Evolutionary conservation across 352 stramenopile species (phyloP).

Genomic region (Phytopythium aichiense): DNA sequence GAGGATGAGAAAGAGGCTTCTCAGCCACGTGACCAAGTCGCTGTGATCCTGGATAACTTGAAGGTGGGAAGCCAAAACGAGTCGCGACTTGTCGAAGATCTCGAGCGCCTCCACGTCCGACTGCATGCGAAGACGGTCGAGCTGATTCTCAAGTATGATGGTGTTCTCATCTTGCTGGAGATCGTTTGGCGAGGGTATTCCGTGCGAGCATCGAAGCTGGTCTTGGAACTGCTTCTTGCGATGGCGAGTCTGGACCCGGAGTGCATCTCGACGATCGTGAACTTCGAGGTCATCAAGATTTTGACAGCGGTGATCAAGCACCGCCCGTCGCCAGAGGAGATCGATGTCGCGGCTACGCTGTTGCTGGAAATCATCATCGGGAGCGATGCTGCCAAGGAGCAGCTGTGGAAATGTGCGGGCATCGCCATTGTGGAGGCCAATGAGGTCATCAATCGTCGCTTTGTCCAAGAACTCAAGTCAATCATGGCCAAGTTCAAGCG

Average conservation of each 20-base stretch:
- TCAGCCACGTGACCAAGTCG: constrained; percentile 6
- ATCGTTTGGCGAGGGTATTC: constrained; percentile 40
- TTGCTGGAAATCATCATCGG: constrained; percentile 39
- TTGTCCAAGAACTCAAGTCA: constrained; percentile 61
- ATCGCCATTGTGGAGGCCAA: constrained; percentile 38
- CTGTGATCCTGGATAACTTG: constrained; percentile 27
- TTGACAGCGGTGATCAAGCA: constrained; percentile 41
- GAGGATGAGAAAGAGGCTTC: constrained; percentile 4
- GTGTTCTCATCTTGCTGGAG: constrained; percentile 34
- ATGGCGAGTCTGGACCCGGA: constrained; percentile 31
- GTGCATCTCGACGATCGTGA: constrained; percentile 36
- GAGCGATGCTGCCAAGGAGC: constrained; percentile 37
- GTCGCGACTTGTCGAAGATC: constrained; percentile 21
- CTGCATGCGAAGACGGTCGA: constrained; percentile 24
- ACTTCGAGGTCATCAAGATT: constrained; percentile 41
- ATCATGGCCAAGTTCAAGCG: constrained; percentile 59
- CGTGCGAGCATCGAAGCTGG: constrained; percentile 25
- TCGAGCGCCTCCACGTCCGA: constrained; percentile 28
- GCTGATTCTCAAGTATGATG: constrained; percentile 34
- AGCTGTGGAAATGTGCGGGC: constrained; percentile 35
- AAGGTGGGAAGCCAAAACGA: constrained; percentile 20
- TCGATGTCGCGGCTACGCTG: constrained; percentile 46
- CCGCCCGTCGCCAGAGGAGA: constrained; percentile 31
- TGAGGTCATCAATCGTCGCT: constrained; percentile 34
- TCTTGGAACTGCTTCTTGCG: constrained; percentile 34